These are phyloP conservation scores for Cydonia oblonga DNA, from an alignment of 331 rosid species.

Conservation along the genomic window DNA sequence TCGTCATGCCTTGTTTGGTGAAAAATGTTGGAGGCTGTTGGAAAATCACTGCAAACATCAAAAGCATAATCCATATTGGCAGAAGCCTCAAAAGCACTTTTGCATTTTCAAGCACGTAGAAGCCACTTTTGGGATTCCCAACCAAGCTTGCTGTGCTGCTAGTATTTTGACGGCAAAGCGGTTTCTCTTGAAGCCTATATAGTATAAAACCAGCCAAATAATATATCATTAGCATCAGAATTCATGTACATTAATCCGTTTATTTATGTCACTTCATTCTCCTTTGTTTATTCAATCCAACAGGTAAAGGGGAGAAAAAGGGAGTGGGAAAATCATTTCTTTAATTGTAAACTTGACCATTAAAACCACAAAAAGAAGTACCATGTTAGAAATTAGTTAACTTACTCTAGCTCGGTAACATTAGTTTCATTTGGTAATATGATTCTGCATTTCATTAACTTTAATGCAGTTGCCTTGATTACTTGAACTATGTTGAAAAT, in stretches of 20 bases:
- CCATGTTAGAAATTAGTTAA: neutral
- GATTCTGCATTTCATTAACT: conserved; percentile 34
- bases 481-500: conserved; percentile 22
- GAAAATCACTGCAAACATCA: conserved; percentile 86
- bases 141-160: conserved; percentile 23
- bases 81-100: conserved; percentile 50
- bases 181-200: conserved; percentile 71
- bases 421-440: conserved; percentile 37
- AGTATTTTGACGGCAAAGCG: conserved; percentile 42
- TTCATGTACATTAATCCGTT: neutral
- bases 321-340: neutral
- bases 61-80: conserved; percentile 92
- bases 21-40: conserved; percentile 87
- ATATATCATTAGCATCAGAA: neutral
- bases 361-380: neutral
- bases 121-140: conserved; percentile 23
- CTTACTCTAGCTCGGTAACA: conserved; percentile 73
- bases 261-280: neutral
- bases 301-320: neutral
- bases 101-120: conserved; percentile 22
- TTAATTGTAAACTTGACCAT: neutral
- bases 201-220: neutral
- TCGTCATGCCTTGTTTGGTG: conserved; percentile 95
- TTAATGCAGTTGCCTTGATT: conserved; percentile 49
- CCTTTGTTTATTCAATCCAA: neutral